Base-by-base conservation (phyloP, 176 grass and related monocot genomes). In the Alopecurus myosuroides region DNA sequence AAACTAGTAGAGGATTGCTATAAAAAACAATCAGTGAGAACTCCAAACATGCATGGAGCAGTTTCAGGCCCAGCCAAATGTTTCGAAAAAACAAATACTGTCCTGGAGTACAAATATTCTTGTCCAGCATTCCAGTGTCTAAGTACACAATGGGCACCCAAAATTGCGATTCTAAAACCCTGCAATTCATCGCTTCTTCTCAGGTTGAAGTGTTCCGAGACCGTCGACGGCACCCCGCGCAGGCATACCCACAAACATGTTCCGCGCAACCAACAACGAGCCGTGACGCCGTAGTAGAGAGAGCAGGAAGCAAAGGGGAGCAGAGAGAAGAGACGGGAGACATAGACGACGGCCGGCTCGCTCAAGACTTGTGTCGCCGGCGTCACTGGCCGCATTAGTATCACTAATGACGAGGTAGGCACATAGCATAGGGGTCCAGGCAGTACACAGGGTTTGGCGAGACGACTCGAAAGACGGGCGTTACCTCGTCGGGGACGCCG, bases 171-270 rank as follows among this genome's bases (percentile, higher is more conserved):
- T 75, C 8, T 11, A 10, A 8, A 36, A 44, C 77, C 55, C 10
- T 78, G 30, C 39, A 40, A 62, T 19, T 62, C 25, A 78, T 30
- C 3, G 41, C 12, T 44, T 62, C 9, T 44, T 12, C 5, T 22
- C 75, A 55, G 34, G 34, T 25, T 78, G 35, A 18, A 31, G 37
- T 42, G 26, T 12, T 61, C 39, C 17, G 0, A 30, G 72, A 0
- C 70, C 15, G 23, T 46, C 25, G 57, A 29, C 25, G 26, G 70
- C 23, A 2, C 39, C 17, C 70, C 7, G 70, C 41, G 25, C 39
- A 41, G 55, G 69, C 85, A 77, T 82, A 82, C 42, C 60, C 34
- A 13, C 85, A 19, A 82, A 82, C 85, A 82, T 13, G 60, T 82
- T 7, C 9, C 55, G 58, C 70, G 57, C 72, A 75, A 31, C 4